phyloP scores from a whole-genome alignment of 495 filamentous ascomycete genomes.

The Trichoderma asperelloides region DNA sequence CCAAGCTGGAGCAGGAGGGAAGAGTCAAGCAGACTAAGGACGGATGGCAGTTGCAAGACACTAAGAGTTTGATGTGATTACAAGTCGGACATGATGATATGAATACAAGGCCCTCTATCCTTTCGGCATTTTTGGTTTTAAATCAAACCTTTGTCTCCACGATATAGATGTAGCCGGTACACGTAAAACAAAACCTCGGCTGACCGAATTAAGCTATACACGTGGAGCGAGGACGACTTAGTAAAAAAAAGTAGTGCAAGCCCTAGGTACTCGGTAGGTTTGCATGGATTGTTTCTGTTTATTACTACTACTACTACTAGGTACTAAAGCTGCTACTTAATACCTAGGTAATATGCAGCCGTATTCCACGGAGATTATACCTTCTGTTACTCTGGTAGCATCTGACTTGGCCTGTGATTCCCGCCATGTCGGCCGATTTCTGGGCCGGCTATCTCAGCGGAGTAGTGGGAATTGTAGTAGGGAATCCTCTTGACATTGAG shows the following conservation, averaged over 20 bases:
- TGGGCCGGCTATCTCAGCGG: constrained; percentile 82
- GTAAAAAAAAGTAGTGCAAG: neutral
- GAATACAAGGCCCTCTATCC: neutral
- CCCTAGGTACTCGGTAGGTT: neutral
- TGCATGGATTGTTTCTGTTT: neutral
- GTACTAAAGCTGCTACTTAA: neutral
- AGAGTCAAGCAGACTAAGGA: constrained; percentile 44
- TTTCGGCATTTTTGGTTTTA: neutral
- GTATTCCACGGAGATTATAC: neutral
- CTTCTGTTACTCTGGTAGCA: too few species aligned
- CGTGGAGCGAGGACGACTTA: neutral
- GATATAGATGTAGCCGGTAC: too few species aligned
- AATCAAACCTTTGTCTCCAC: too few species aligned
- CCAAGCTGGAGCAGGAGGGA: constrained; percentile 61
- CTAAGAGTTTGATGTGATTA: constrained; percentile 17
- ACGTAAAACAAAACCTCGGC: too few species aligned
- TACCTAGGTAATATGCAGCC: neutral
- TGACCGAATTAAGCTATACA: neutral
- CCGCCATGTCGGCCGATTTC: constrained; percentile 70
- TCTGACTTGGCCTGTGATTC: neutral
- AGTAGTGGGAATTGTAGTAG: constrained; percentile 71
- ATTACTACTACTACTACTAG: neutral
- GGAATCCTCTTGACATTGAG: constrained; percentile 78
- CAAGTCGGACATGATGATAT: neutral
- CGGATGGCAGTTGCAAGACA: constrained; percentile 42